Base-by-base conservation (phyloP, 2,329 filamentous ascomycete genomes). In the Penicillium nordicum region DNA sequence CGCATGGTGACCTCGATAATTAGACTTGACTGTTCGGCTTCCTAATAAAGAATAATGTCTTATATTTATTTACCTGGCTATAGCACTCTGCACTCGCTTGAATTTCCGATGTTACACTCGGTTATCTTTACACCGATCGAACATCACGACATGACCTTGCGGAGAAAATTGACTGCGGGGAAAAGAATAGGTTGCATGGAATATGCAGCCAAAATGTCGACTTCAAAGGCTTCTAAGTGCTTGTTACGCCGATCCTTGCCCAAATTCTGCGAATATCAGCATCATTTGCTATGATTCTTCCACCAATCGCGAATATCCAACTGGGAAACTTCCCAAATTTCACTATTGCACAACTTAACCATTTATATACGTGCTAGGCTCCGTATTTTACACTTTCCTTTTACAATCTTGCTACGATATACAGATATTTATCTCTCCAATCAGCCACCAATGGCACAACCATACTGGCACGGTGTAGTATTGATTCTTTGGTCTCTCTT, bases 401-500 rank as follows among this genome's bases (percentile, higher is more conserved):
- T n/a, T n/a, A 7, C 8, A 2, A 18, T 18, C 9, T 23, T 21
- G 23, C 18, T 53, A n/a, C 23, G 1, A 11, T n/a, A 27, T 27
- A 4, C 23, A 16, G 16, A 41, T 29, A 27, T 27, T 10, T 30
- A 16, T 30, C 3, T 14, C 10, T 30, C 12, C 25, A 2, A 4
- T 37, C 18, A 42, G 46, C n/a, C 16, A 32, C n/a, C 48, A 37
- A 66, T 64, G 65, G 55, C 55, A 27, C 38, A 27, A 21, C 47
- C 57, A 43, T 34, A 40, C 34, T 63, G 60, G 56, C 29, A 46
- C 18, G 21, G 41, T 25, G 14, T 60, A 7, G 21, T 64, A 5
- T n/a, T 64, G 6, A 52, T 56, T 30, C 37, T 66, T 8, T 55
- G 60, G 32, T 59, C 50, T 43, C 49, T 67, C 59, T 34, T 59